phyloP scores from a whole-genome alignment of 1,139 yeast genomes.

The Zhuliangozyma blackwelliae region DNA sequence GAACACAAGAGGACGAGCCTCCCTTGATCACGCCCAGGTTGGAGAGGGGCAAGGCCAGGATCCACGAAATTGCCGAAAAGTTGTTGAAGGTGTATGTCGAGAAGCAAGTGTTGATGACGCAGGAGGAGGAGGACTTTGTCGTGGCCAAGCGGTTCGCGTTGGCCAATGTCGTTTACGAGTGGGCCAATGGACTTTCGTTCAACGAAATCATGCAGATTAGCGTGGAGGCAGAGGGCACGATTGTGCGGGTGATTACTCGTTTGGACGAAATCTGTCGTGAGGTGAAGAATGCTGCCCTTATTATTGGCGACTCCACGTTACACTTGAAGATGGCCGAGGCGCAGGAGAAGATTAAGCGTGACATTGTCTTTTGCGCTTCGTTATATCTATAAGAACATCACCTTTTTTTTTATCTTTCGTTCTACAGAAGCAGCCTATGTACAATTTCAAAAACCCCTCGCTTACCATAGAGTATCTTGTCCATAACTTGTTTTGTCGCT shows the following conservation, averaged over 20 bases:
- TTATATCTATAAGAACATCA: slow-evolving; percentile 55
- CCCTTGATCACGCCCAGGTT: slow-evolving; percentile 74
- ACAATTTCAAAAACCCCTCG: slow-evolving; percentile 19
- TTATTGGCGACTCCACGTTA: slow-evolving; percentile 86
- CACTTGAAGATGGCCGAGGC: slow-evolving; percentile 89
- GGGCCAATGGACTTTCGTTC: slow-evolving; percentile 95
- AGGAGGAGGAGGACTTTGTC: slow-evolving; percentile 81
- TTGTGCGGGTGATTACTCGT: slow-evolving; percentile 93
- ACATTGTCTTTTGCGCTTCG: slow-evolving; percentile 95
- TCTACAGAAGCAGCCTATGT: slow-evolving; percentile 1
- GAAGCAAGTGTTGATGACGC: slow-evolving; percentile 70
- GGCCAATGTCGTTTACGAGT: slow-evolving; percentile 91
- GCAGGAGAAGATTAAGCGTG: slow-evolving; percentile 92
- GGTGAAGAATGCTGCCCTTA: slow-evolving; percentile 89
- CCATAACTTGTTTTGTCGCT: slow-evolving; percentile 11
- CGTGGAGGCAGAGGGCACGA: slow-evolving; percentile 93
- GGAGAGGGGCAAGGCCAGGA: slow-evolving; percentile 69
- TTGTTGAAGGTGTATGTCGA: slow-evolving; percentile 60
- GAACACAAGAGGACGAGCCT: slow-evolving; percentile 57
- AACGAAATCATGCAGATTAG: slow-evolving; percentile 86
- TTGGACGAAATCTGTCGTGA: slow-evolving; percentile 93
- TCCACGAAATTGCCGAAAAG: slow-evolving; percentile 64
- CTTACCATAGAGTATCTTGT: slow-evolving; percentile 25
- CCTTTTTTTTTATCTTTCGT: background rate
- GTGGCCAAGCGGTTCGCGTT: slow-evolving; percentile 85